A percentile compares a stretch with the other conserved stretches of the same genome.
These are phyloP conservation scores for Corchorus capsularis DNA, from an alignment of 345 rosid genomes.

Conservation along the genomic window DNA sequence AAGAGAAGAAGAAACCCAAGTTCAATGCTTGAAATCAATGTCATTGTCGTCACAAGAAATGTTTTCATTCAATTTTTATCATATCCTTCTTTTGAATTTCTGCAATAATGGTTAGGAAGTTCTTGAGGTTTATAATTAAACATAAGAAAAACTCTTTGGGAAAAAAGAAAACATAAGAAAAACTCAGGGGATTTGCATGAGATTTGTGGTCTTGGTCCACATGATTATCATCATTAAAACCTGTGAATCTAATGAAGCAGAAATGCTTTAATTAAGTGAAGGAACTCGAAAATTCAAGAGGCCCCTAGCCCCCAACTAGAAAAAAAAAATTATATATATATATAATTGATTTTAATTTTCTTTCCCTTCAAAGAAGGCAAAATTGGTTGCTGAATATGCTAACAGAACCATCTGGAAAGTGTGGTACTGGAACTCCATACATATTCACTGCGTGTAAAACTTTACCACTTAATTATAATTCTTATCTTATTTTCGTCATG, in stretches of 20 bases:
- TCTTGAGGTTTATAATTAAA: not conserved
- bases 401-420: slow-evolving; percentile 4
- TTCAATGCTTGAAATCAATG: not conserved
- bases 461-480: not conserved
- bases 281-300: not conserved
- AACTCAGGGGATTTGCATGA: not conserved
- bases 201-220: not conserved
- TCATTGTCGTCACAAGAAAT: not conserved
- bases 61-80: not conserved
- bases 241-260: not conserved
- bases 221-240: not conserved
- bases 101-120: not conserved
- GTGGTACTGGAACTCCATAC: not conserved
- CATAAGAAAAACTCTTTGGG: not conserved
- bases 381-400: not conserved
- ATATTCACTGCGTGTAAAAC: not conserved
- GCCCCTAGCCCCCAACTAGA: not conserved
- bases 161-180: not conserved
- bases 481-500: too few species aligned
- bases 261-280: not conserved
- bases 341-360: not conserved
- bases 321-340: not conserved
- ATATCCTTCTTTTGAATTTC: not conserved
- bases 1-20: too few species aligned
- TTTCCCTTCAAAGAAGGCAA: not conserved